Conservation (phyloP, 1,284 basidiomycete species). For the Malassezia pachydermatis region DNA sequence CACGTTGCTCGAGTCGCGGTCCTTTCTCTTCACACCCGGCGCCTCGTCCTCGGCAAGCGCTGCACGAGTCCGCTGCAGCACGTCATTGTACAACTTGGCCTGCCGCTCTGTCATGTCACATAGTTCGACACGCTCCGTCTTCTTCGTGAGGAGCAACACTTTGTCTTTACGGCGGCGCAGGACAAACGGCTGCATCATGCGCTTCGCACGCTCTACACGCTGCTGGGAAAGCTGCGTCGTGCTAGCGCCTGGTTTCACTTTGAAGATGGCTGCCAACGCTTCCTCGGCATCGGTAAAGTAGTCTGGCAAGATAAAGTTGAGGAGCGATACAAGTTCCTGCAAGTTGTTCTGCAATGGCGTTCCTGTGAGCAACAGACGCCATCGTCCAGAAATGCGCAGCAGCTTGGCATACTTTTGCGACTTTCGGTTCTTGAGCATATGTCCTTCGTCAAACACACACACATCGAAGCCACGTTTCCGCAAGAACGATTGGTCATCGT, state of each 20-base stretch:
- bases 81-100: constrained; percentile 71
- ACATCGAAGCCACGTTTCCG: constrained; percentile 71
- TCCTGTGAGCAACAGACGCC: constrained; percentile 86
- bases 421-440: constrained; percentile 90
- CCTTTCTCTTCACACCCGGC: not conserved
- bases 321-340: constrained; percentile 79
- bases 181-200: constrained; percentile 98
- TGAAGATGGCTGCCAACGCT: constrained; percentile 86
- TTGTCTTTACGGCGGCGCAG: constrained; percentile 76
- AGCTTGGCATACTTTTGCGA: constrained; percentile 87
- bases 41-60: constrained; percentile 60
- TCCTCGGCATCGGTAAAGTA: constrained; percentile 68
- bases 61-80: constrained; percentile 71
- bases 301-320: constrained; percentile 93
- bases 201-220: constrained; percentile 84
- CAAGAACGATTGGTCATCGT: constrained; percentile 83
- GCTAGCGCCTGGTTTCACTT: constrained; percentile 77
- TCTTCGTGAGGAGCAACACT: constrained; percentile 86
- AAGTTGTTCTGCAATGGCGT: constrained; percentile 76
- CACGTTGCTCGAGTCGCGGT: constrained; percentile 53
- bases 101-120: constrained; percentile 84
- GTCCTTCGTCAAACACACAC: constrained; percentile 81
- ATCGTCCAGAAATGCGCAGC: constrained; percentile 70
- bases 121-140: constrained; percentile 82
- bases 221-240: constrained; percentile 76